phyloP scores from a whole-genome alignment of 768 basidiomycete species.

The Calocera cornea region DNA sequence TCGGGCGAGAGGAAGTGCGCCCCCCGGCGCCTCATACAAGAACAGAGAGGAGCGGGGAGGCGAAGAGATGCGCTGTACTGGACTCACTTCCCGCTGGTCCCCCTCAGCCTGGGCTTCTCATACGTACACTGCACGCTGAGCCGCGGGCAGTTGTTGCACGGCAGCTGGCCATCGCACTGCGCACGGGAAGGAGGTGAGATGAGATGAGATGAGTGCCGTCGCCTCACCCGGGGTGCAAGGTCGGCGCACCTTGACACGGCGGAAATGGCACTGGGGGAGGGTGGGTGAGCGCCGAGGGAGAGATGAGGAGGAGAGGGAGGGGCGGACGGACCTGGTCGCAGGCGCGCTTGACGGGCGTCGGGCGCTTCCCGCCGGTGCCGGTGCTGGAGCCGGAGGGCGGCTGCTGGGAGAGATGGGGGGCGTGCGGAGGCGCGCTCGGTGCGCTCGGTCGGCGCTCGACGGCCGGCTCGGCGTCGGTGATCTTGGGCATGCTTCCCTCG shows the following conservation, averaged over 20 bases:
- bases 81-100: conserved; percentile 15
- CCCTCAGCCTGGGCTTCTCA: conserved; percentile 15
- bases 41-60: background rate
- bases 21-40: background rate
- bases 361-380: background rate
- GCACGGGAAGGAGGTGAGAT: background rate
- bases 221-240: background rate
- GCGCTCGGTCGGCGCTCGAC: background rate
- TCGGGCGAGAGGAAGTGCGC: background rate
- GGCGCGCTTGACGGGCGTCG: conserved; percentile 10
- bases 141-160: conserved; percentile 13
- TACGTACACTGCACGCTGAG: conserved; percentile 12
- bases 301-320: background rate
- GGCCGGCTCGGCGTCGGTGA: background rate
- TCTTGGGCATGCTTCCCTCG: background rate
- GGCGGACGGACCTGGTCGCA: conserved; percentile 15
- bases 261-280: conserved; percentile 12
- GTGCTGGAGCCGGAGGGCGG: background rate
- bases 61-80: background rate
- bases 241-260: conserved; percentile 15
- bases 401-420: background rate
- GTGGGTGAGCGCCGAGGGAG: background rate
- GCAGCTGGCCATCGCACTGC: conserved; percentile 14
- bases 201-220: background rate
- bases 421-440: background rate